phyloP scores from a whole-genome alignment of 2,329 filamentous ascomycete species.

The Sporothrix sp. region DNA sequence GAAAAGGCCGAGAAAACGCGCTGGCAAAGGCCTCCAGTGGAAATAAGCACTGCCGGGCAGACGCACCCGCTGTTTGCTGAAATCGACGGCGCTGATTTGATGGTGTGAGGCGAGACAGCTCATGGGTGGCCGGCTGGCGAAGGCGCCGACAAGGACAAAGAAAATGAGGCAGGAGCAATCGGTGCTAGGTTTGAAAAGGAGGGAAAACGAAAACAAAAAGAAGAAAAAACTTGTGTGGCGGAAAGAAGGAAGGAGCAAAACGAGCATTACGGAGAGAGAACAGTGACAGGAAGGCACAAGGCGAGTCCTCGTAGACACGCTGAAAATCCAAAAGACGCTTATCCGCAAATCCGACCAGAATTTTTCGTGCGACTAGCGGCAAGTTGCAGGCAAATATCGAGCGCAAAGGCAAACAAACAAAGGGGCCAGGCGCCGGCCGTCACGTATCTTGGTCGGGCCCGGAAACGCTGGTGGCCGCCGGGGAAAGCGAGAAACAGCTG shows the following conservation, averaged over 20 bases:
- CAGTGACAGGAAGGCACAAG: neutral
- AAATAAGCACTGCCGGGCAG: slow-evolving; percentile 4
- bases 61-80: neutral
- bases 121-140: neutral
- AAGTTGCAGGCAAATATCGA: slow-evolving; percentile 7
- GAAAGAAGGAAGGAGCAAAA: neutral
- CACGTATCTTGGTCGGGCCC: slow-evolving; percentile 6
- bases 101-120: slow-evolving; percentile 7
- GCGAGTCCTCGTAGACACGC: no score
- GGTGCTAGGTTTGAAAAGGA: neutral
- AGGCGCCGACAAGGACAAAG: neutral
- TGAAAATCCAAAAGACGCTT: slow-evolving; percentile 4
- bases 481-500: no score
- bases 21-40: neutral
- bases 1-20: no score
- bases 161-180: neutral
- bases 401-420: slow-evolving; percentile 6
- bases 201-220: neutral
- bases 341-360: slow-evolving; percentile 5
- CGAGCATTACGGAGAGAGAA: no score
- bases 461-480: neutral
- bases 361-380: slow-evolving; percentile 7
- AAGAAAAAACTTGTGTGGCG: neutral
- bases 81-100: slow-evolving; percentile 1
- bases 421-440: neutral